These are phyloP conservation scores for Antrodiella citrinella DNA, from an alignment of 768 basidiomycete species.

Conservation along the genomic window DNA sequence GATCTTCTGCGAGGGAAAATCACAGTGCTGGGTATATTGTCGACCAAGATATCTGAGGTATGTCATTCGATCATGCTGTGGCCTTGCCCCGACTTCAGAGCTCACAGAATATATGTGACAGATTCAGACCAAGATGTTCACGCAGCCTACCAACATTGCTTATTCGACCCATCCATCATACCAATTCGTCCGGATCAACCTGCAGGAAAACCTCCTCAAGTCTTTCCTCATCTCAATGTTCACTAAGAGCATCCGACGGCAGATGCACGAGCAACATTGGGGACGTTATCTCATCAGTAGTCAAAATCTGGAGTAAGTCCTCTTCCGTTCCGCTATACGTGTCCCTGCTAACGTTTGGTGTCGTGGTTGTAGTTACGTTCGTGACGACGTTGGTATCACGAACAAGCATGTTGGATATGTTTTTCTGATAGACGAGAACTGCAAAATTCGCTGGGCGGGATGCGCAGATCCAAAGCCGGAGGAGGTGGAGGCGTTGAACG, in stretches of 20 bases:
- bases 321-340: not conserved
- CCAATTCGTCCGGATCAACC: conserved; percentile 79
- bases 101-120: conserved; percentile 26
- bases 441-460: conserved; percentile 87
- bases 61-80: conserved; percentile 10
- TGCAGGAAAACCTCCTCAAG: conserved; percentile 92
- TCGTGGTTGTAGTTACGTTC: conserved; percentile 38
- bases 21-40: conserved; percentile 76
- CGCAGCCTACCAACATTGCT: conserved; percentile 42
- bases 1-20: conserved; percentile 68
- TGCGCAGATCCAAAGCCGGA: conserved; percentile 76
- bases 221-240: conserved; percentile 84
- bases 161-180: conserved; percentile 52
- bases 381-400: conserved; percentile 78
- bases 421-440: conserved; percentile 79
- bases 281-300: conserved; percentile 70
- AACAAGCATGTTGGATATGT: conserved; percentile 92
- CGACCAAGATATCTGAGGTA: conserved; percentile 85
- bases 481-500: conserved; percentile 62
- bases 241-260: conserved; percentile 59
- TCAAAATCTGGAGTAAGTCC: conserved; percentile 62
- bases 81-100: too few relatives aligned
- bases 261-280: conserved; percentile 57
- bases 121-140: conserved; percentile 76
- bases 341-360: not conserved